A percentile compares a stretch with the other conserved stretches of the same genome.
These are phyloP conservation scores for Xylaria acuta DNA, from an alignment of 495 filamentous ascomycete genomes.

Conservation along the genomic window DNA sequence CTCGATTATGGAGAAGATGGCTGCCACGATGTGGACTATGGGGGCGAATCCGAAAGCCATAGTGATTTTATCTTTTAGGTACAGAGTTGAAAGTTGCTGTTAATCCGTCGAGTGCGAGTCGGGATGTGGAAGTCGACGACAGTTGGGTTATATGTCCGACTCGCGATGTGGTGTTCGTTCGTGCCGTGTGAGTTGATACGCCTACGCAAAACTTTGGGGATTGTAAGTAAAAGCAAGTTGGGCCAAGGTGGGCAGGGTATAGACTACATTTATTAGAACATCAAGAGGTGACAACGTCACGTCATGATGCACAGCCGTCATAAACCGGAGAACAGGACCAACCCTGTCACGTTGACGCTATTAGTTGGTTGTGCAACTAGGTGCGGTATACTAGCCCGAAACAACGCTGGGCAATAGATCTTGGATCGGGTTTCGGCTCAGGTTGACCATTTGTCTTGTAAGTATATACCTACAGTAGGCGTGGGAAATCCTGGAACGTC, in stretches of 20 bases:
- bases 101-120: background rate
- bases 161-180: background rate
- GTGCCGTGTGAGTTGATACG: background rate
- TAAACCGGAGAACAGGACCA: background rate
- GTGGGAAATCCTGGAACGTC: constrained; percentile 9
- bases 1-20: constrained; percentile 70
- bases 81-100: background rate
- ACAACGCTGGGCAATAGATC: background rate
- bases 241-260: constrained; percentile 8
- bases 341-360: constrained; percentile 11
- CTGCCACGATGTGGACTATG: constrained; percentile 68
- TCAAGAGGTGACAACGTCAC: constrained; percentile 12
- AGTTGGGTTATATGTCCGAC: background rate
- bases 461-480: background rate
- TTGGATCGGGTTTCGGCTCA: constrained; percentile 21
- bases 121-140: background rate
- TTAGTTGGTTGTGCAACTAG: no score
- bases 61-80: constrained; percentile 2
- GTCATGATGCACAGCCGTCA: constrained; percentile 16
- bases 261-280: background rate
- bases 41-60: constrained; percentile 62
- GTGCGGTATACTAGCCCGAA: no score
- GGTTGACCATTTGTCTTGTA: background rate
- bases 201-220: background rate
- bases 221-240: background rate